phyloP scores from a whole-genome alignment of 2,329 filamentous ascomycete species.

The Aspergillus clavatus region DNA sequence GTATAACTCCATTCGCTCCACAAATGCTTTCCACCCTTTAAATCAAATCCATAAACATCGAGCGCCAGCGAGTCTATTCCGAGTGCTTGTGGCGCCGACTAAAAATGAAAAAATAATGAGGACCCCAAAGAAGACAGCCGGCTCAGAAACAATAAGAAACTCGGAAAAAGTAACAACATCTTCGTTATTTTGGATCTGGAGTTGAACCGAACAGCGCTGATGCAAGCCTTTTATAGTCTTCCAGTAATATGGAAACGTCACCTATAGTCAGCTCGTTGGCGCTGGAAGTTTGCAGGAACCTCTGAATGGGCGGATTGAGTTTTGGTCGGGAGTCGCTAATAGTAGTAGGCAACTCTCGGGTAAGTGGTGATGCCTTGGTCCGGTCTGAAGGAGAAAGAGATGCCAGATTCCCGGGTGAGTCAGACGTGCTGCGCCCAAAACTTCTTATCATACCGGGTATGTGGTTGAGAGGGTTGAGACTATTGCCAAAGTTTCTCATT shows the following conservation, averaged over 20 bases:
- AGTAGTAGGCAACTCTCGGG: slow-evolving; percentile 13
- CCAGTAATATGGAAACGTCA: slow-evolving; percentile 67
- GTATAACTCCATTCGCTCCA: neutral
- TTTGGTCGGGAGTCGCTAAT: slow-evolving; percentile 12
- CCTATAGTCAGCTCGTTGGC: slow-evolving; percentile 65
- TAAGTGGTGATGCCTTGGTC: slow-evolving; percentile 25
- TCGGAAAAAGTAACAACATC: neutral
- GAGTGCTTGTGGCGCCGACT: too few species aligned
- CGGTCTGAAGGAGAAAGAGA: slow-evolving; percentile 39
- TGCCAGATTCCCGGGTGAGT: slow-evolving; percentile 38
- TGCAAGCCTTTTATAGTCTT: slow-evolving; percentile 70
- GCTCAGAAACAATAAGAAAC: neutral
- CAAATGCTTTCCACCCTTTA: neutral
- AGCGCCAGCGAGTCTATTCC: neutral
- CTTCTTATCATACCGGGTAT: slow-evolving; percentile 72
- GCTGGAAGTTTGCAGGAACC: slow-evolving; percentile 68
- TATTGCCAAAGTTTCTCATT: slow-evolving; percentile 73
- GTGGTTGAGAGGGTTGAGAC: slow-evolving; percentile 76
- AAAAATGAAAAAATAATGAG: too few species aligned
- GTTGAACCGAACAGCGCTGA: slow-evolving; percentile 53
- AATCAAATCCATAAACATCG: neutral
- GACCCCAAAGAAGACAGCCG: neutral
- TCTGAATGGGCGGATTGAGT: slow-evolving; percentile 59
- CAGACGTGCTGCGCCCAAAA: slow-evolving; percentile 54
- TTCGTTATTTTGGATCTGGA: slow-evolving; percentile 14